Conservation (phyloP, 495 filamentous ascomycete species). For the Viridothelium virens region DNA sequence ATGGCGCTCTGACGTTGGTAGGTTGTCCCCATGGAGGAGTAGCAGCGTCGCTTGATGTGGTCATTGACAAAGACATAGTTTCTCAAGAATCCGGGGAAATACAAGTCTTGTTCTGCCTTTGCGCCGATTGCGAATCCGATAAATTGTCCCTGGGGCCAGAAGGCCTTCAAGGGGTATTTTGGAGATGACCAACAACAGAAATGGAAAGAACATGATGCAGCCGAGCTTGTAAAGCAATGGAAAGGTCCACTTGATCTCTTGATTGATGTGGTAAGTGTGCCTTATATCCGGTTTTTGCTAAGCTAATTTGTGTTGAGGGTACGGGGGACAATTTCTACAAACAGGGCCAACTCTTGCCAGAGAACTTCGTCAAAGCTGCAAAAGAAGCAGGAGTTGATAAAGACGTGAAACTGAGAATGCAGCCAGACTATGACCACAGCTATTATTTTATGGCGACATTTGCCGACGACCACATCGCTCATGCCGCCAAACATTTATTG, state of each 20-base stretch:
- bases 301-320: conserved; percentile 42
- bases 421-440: conserved; percentile 89
- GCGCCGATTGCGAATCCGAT: conserved; percentile 86
- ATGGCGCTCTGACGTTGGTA: conserved; percentile 82
- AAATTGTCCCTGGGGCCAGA: conserved; percentile 86
- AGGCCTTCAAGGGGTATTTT: conserved; percentile 88
- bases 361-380: conserved; percentile 80
- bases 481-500: conserved; percentile 77
- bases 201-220: conserved; percentile 90
- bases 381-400: conserved; percentile 59
- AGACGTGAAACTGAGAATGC: conserved; percentile 68
- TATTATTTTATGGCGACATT: conserved; percentile 92
- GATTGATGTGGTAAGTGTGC: conserved; percentile 64
- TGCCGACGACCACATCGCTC: conserved; percentile 79
- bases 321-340: conserved; percentile 95
- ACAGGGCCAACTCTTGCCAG: conserved; percentile 81
- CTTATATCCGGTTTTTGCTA: background rate
- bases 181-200: conserved; percentile 59
- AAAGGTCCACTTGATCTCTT: conserved; percentile 62
- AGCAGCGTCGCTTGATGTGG: background rate
- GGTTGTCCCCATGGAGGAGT: conserved; percentile 13
- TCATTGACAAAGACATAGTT: conserved; percentile 42
- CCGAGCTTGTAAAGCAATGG: conserved; percentile 74
- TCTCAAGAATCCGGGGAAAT: conserved; percentile 81
- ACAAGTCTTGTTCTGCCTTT: conserved; percentile 79